A percentile compares a stretch with the other conserved stretches of the same genome.
phyloP scores from a whole-genome alignment of 2,329 filamentous ascomycete genomes.

The Colletotrichum trifolii region DNA sequence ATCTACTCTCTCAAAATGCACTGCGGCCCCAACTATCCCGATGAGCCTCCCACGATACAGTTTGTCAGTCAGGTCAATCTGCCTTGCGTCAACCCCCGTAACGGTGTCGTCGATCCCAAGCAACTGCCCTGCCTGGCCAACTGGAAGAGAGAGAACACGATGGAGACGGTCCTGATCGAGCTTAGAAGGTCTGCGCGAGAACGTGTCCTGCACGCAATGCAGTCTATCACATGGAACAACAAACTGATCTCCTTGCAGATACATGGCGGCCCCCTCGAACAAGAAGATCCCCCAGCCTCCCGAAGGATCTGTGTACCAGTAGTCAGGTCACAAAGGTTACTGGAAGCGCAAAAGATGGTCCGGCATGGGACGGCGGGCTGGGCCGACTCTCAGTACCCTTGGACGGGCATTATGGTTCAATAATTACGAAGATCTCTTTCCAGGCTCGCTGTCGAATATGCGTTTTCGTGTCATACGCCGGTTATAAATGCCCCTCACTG shows the following conservation, averaged over 20 bases:
- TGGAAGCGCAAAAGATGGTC: constrained; percentile 18
- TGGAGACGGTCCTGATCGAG: constrained; percentile 93
- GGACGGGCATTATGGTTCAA: constrained; percentile 33
- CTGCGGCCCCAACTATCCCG: constrained; percentile 90
- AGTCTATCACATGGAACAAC: not conserved
- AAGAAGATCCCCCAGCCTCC: constrained; percentile 96
- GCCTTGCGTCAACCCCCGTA: constrained; percentile 86
- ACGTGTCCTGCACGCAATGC: constrained; percentile 1
- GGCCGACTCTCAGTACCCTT: constrained; percentile 24
- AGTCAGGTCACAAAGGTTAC: constrained; percentile 26
- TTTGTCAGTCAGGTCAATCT: constrained; percentile 96
- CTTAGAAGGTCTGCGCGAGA: constrained; percentile 72
- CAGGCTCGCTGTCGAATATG: not conserved
- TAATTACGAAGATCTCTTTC: constrained; percentile 23
- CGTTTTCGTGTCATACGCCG: not conserved
- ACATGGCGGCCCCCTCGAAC: constrained; percentile 90
- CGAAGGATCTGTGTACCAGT: constrained; percentile 73
- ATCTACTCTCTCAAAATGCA: constrained; percentile 99
- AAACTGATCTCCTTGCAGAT: constrained; percentile 63
- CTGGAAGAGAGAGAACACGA: constrained; percentile 94
- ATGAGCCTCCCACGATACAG: constrained; percentile 86
- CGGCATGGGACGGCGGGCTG: constrained; percentile 6
- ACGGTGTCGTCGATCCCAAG: constrained; percentile 85
- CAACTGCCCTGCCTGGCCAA: constrained; percentile 86
- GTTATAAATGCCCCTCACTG: too few relatives aligned